phyloP scores from a whole-genome alignment of 2,329 filamentous ascomycete species.

The Nakataea oryzae region DNA sequence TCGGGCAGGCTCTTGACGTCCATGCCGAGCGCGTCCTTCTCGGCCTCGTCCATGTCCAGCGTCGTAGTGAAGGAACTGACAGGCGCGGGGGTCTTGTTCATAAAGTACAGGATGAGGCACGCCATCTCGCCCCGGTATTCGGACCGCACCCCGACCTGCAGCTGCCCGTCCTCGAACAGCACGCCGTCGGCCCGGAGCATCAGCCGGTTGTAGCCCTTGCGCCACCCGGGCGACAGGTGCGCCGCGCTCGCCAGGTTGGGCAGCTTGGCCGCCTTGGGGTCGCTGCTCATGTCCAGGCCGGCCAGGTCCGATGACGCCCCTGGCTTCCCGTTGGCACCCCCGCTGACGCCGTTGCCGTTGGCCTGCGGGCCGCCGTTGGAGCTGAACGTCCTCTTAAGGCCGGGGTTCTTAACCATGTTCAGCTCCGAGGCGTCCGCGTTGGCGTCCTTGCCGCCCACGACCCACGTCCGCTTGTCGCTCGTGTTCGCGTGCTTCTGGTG shows the following conservation, averaged over 20 bases:
- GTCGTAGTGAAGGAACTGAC: conserved; percentile 93
- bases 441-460: conserved; percentile 92
- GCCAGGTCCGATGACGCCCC: conserved; percentile 50
- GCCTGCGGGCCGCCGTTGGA: conserved; percentile 29
- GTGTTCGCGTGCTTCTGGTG: conserved; percentile 91
- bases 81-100: conserved; percentile 78
- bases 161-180: conserved; percentile 87
- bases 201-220: conserved; percentile 76
- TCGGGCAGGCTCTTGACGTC: conserved; percentile 87
- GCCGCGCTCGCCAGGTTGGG: conserved; percentile 88
- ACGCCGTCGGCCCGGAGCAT: conserved; percentile 75
- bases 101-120: conserved; percentile 90
- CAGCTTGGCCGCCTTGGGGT: conserved; percentile 45
- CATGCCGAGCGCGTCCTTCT: conserved; percentile 61
- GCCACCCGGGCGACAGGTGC: conserved; percentile 91
- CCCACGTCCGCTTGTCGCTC: conserved; percentile 93
- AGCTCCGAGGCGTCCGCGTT: conserved; percentile 75
- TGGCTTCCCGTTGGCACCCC: conserved; percentile 36
- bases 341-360: conserved; percentile 32
- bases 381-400: conserved; percentile 80
- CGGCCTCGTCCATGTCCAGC: conserved; percentile 64
- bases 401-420: conserved; percentile 67
- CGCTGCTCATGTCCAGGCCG: conserved; percentile 68
- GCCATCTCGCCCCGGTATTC: conserved; percentile 95
- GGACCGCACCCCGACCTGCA: conserved; percentile 84